Evolutionary conservation across 1,284 basidiomycete genomes (phyloP).

Genomic region (Baeospora myosura): DNA sequence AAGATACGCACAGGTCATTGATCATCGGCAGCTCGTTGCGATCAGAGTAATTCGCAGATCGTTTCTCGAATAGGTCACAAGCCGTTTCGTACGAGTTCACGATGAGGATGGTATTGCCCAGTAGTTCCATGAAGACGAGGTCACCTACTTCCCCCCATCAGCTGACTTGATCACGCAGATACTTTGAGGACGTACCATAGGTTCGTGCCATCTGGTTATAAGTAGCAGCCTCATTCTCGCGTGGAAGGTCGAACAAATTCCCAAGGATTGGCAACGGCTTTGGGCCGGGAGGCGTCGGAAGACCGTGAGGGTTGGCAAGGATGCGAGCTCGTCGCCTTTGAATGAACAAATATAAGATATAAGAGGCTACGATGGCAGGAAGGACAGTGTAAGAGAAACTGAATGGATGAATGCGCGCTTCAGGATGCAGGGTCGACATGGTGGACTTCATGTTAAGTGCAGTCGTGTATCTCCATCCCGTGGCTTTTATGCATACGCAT

Average conservation of each 20-base stretch:
- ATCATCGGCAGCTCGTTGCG: conserved; percentile 20
- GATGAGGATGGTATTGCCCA: conserved; percentile 36
- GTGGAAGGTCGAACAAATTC: conserved; percentile 36
- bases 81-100: conserved; percentile 34
- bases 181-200: conserved; percentile 24
- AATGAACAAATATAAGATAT: not conserved
- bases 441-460: too few species aligned
- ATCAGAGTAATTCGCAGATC: conserved; percentile 38
- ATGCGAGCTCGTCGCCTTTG: conserved; percentile 8
- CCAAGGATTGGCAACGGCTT: conserved; percentile 35
- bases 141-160: conserved; percentile 23
- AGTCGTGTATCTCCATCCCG: too few species aligned
- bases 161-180: not conserved
- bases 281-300: conserved; percentile 38
- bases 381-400: not conserved
- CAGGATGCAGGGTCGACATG: too few species aligned
- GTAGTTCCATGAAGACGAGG: conserved; percentile 35
- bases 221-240: conserved; percentile 25
- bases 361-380: not conserved
- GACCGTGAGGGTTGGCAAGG: conserved; percentile 14
- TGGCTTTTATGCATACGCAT: too few species aligned
- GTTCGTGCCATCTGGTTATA: conserved; percentile 28
- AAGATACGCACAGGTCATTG: conserved; percentile 12
- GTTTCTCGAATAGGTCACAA: conserved; percentile 37
- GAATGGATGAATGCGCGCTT: too few species aligned